A percentile compares a stretch with the other conserved stretches of the same genome.
Evolutionary conservation across 2,329 filamentous ascomycete species (phyloP).

Genomic region (Pseudocercospora fuligena): DNA sequence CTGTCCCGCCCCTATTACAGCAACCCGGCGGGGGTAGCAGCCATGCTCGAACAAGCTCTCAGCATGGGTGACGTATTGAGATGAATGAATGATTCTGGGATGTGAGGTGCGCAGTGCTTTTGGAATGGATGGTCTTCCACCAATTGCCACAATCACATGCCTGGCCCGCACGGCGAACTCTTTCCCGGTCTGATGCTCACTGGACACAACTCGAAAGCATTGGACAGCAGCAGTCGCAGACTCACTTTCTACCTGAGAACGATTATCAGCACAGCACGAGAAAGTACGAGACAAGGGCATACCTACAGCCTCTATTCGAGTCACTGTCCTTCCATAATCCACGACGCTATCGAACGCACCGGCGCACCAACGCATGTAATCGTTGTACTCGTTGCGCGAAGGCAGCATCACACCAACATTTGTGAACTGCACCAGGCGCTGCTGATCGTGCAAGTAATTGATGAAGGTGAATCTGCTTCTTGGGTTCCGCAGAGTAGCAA

Average conservation of each 20-base stretch:
- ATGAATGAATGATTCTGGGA: conserved; percentile 83
- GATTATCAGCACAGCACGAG: no score
- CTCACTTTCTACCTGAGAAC: conserved; percentile 38
- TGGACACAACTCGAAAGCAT: conserved; percentile 70
- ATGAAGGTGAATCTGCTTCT: conserved; percentile 92
- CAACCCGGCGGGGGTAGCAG: conserved; percentile 69
- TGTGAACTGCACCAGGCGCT: conserved; percentile 84
- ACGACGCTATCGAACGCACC: conserved; percentile 75
- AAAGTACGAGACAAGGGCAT: not conserved
- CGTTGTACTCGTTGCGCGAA: conserved; percentile 85
- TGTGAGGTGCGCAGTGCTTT: conserved; percentile 70
- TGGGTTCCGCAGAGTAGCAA: conserved; percentile 86
- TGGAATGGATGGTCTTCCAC: conserved; percentile 73
- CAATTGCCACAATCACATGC: conserved; percentile 73
- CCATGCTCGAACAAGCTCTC: conserved; percentile 63
- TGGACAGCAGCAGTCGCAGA: conserved; percentile 60
- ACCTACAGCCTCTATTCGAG: conserved; percentile 65
- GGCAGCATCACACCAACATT: conserved; percentile 90
- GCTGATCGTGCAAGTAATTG: conserved; percentile 85
- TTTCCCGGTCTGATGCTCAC: conserved; percentile 63
- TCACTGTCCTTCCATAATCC: conserved; percentile 76
- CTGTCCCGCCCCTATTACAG: conserved; percentile 86
- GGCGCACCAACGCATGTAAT: conserved; percentile 94
- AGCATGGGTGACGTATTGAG: conserved; percentile 74
- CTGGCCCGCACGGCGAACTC: conserved; percentile 60